Evolutionary conservation across 768 basidiomycete genomes (phyloP).

Genomic region (Trametes elegans): DNA sequence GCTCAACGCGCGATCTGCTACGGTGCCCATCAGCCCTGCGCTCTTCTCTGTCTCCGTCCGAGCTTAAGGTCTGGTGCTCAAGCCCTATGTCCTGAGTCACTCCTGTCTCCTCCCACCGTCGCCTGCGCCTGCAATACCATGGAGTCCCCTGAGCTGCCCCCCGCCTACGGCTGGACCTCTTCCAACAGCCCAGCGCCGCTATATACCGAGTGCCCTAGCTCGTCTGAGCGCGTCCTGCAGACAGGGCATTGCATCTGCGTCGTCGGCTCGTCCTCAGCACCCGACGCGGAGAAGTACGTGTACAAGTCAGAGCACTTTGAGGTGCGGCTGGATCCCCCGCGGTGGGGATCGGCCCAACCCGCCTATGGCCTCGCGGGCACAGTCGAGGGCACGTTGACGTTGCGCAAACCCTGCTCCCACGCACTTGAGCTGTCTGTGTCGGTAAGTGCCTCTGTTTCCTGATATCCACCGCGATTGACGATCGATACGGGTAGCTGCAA

Average conservation of each 20-base stretch:
- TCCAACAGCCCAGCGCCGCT: constrained; percentile 14
- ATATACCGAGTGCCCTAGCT: constrained; percentile 31
- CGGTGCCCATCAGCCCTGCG: constrained; percentile 8
- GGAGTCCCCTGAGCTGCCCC: constrained; percentile 12
- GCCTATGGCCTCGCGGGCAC: constrained; percentile 41
- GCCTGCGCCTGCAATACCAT: constrained; percentile 1
- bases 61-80: constrained; percentile 4
- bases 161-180: constrained; percentile 8
- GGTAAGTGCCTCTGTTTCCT: constrained; percentile 25
- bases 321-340: constrained; percentile 40
- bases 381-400: constrained; percentile 39
- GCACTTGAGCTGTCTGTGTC: constrained; percentile 38
- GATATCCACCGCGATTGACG: neutral
- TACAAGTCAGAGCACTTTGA: constrained; percentile 40
- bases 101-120: neutral
- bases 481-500: constrained; percentile 32
- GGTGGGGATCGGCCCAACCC: constrained; percentile 38
- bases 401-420: constrained; percentile 36
- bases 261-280: neutral
- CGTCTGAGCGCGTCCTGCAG: constrained; percentile 38
- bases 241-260: constrained; percentile 27
- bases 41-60: neutral
- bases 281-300: constrained; percentile 32
- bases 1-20: neutral
- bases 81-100: neutral